phyloP scores from a whole-genome alignment of 495 filamentous ascomycete genomes.

The Aspergillus haitiensis region DNA sequence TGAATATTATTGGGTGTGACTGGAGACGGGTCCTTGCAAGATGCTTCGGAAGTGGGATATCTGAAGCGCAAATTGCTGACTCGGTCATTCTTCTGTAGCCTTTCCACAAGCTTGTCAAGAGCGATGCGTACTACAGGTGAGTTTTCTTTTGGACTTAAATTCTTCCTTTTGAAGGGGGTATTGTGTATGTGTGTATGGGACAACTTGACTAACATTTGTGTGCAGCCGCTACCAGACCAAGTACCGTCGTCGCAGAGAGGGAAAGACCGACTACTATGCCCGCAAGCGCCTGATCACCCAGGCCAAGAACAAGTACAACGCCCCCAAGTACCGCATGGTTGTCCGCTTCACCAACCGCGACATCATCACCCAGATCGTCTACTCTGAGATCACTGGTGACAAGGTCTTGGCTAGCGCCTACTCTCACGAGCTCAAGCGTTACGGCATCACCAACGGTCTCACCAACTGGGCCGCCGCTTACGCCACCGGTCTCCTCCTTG shows the following conservation, averaged over 20 bases:
- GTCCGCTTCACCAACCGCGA: conserved; percentile 99
- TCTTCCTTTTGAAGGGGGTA: background rate
- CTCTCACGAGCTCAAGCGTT: conserved; percentile 94
- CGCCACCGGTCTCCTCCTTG: conserved; percentile 91
- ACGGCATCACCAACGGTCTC: conserved; percentile 95
- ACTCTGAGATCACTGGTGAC: conserved; percentile 94
- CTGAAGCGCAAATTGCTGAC: conserved; percentile 99
- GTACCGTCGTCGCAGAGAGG: conserved; percentile 93
- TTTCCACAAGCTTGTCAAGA: conserved; percentile 96
- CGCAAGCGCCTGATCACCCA: conserved; percentile 99
- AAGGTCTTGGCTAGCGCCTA: conserved; percentile 93
- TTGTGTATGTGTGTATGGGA: too few relatives aligned
- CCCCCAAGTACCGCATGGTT: conserved; percentile 98
- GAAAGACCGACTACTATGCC: conserved; percentile 99
- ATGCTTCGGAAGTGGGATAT: conserved; percentile 80
- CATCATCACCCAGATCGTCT: conserved; percentile 96
- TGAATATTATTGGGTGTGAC: conserved; percentile 18
- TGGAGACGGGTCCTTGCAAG: conserved; percentile 80
- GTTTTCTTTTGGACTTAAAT: conserved; percentile 25
- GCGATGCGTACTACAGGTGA: conserved; percentile 95
- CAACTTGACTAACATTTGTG: conserved; percentile 25
- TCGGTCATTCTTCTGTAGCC: conserved; percentile 67
- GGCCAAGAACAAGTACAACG: conserved; percentile 99
- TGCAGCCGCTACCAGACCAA: conserved; percentile 97
- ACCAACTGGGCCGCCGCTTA: conserved; percentile 99